phyloP scores from a whole-genome alignment of 2,329 filamentous ascomycete genomes.

The Aureobasidium leucospermi region DNA sequence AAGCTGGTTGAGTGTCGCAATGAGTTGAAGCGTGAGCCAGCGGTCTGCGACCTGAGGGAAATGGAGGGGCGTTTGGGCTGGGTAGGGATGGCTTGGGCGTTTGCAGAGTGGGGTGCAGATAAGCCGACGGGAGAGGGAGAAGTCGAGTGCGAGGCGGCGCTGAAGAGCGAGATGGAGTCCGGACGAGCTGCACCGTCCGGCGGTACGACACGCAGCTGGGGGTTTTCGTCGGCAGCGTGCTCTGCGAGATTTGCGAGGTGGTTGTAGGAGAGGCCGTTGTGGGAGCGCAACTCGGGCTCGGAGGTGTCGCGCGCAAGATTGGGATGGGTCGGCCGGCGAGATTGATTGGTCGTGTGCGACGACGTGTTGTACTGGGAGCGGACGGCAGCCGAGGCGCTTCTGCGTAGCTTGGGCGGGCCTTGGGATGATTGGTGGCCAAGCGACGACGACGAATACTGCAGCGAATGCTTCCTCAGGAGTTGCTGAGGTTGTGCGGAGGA shows the following conservation, averaged over 20 bases:
- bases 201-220: conserved; percentile 3
- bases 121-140: not conserved
- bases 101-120: conserved; percentile 10
- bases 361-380: conserved; percentile 13
- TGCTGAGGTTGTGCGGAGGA: conserved; percentile 3
- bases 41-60: conserved; percentile 7
- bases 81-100: not conserved
- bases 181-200: conserved; percentile 3
- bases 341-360: conserved; percentile 12
- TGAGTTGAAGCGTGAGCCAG: conserved; percentile 10
- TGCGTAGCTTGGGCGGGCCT: not conserved
- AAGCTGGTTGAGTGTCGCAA: conserved; percentile 11
- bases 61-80: conserved; percentile 5
- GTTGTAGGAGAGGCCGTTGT: conserved; percentile 10
- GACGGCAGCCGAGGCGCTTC: conserved; percentile 13
- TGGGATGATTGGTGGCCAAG: conserved; percentile 7
- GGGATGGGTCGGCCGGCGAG: conserved; percentile 4
- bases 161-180: conserved; percentile 13
- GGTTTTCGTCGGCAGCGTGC: not conserved
- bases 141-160: conserved; percentile 4
- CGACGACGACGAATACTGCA: conserved; percentile 1
- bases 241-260: conserved; percentile 2
- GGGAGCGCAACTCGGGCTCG: conserved; percentile 11
- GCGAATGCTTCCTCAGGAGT: conserved; percentile 11
- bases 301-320: conserved; percentile 7